phyloP scores from a whole-genome alignment of 441 rosid genomes.

The Arabidopsis hybrid region DNA sequence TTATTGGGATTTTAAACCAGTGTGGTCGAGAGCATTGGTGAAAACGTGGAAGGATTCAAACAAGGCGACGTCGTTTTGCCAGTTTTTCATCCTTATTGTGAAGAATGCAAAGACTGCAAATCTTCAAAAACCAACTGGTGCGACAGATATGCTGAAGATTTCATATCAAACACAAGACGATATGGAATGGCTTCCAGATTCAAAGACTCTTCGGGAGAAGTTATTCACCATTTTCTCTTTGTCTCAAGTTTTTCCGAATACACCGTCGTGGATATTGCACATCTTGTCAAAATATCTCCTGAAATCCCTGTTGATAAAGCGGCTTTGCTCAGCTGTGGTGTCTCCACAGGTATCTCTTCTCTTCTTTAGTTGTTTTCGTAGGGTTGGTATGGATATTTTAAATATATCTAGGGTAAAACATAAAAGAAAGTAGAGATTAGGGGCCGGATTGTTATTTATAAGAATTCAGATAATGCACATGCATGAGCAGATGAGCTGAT shows the following conservation, averaged over 20 bases:
- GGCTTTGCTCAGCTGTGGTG: conserved; percentile 68
- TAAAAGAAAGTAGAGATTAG: neutral
- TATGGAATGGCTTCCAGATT: conserved; percentile 61
- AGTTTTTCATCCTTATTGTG: conserved; percentile 60
- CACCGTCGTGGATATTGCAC: conserved; percentile 66
- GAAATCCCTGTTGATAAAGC: conserved; percentile 61
- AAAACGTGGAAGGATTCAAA: conserved; percentile 57
- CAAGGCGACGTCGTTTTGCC: conserved; percentile 68
- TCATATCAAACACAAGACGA: conserved; percentile 46
- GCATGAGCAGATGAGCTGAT: neutral
- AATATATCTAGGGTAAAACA: neutral
- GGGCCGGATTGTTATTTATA: neutral
- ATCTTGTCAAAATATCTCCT: conserved; percentile 58
- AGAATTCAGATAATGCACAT: neutral
- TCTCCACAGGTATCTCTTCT: conserved; percentile 57
- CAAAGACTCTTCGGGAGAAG: conserved; percentile 60
- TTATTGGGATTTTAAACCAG: conserved; percentile 34
- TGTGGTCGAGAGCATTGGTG: conserved; percentile 81
- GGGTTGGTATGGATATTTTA: neutral
- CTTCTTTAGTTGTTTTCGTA: neutral
- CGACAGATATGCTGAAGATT: conserved; percentile 23
- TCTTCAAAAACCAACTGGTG: conserved; percentile 62
- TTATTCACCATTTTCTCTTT: conserved; percentile 53
- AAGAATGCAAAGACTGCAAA: conserved; percentile 61
- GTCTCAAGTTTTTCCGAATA: conserved; percentile 78